phyloP scores from a whole-genome alignment of 257 asterid species.

The Rubia yunnanensis region DNA sequence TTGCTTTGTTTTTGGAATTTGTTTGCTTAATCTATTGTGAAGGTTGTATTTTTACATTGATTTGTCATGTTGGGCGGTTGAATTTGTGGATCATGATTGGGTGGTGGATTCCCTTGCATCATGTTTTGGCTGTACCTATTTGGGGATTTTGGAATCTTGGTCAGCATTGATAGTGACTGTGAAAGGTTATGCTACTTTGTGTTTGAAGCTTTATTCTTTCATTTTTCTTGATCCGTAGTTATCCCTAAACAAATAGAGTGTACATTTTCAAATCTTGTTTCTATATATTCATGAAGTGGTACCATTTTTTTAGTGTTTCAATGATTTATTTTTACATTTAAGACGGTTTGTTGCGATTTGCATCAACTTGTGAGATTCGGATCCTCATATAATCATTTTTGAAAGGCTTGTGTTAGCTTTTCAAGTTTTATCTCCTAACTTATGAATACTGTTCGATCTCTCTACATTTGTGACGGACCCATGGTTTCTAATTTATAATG shows the following conservation, averaged over 20 bases:
- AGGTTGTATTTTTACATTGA: background rate
- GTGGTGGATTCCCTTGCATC: background rate
- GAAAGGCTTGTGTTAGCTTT: background rate
- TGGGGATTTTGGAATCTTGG: too few species aligned
- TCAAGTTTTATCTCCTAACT: background rate
- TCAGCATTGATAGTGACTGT: too few species aligned
- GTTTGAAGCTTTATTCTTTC: background rate
- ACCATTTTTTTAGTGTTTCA: too few species aligned
- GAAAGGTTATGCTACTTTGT: background rate
- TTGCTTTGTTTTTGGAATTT: background rate
- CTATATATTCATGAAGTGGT: background rate
- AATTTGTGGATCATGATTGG: background rate
- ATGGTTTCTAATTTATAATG: background rate
- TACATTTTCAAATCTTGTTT: too few species aligned
- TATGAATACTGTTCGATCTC: background rate
- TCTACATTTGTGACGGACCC: background rate
- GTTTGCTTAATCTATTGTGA: conserved; percentile 6
- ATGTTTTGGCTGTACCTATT: too few species aligned
- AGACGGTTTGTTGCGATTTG: background rate
- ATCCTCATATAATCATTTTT: background rate
- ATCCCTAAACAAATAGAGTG: too few species aligned
- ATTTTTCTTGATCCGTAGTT: background rate
- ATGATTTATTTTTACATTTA: background rate
- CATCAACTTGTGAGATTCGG: background rate
- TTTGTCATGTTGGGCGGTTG: background rate